Evolutionary conservation across 805 yeast genomes (phyloP), one percentile per base, ranked within the genome.

Genomic region (Zygoascus ofunaensis): DNA sequence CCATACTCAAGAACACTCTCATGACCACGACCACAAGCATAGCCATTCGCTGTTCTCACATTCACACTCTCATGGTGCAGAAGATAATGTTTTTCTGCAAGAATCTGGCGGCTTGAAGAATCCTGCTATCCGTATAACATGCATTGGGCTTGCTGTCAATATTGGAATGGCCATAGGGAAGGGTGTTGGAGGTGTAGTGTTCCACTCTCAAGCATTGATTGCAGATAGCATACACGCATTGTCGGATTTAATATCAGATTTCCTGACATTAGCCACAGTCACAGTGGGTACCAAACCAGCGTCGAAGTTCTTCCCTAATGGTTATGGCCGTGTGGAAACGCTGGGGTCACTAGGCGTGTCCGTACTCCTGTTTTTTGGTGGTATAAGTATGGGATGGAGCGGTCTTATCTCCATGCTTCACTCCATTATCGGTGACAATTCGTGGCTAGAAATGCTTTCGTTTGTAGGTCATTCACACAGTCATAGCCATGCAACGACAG

Each of bases 191-290:
- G 98, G 98, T 5, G 70, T 86, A 15, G 79, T 79, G 33, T 92
- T 92, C 73, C 95, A 92, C 62, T 92, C 98, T 0, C 96, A 89
- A 61, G 89, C 97, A 2, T 73, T 92, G 45, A 61, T 89, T 41
- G 98, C 98, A 1, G 98, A 92, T 63, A 89, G 97, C 1, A 80
- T 87, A 23, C 98, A 92, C 65, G 90, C 97, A 0, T 72, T 86
- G 18, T 80, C 94, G 39, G 98, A 92, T 63, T 70, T 90, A 66
- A 74, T 92, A 14, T 84, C 95, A 5, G 98, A 92, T 62, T 74
- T 90, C 38, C 66, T 92, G 51, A 92, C 98, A 0, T 69, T 92
- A 45, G 80, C 87, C 3, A 90, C 97, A 1, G 96, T 92, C 17
- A 79, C 84, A 26, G 77, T 82, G 41, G 80, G 94, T 4, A 63